phyloP scores from a whole-genome alignment of 352 stramenopile species.

The Phytophthora sansomeana region DNA sequence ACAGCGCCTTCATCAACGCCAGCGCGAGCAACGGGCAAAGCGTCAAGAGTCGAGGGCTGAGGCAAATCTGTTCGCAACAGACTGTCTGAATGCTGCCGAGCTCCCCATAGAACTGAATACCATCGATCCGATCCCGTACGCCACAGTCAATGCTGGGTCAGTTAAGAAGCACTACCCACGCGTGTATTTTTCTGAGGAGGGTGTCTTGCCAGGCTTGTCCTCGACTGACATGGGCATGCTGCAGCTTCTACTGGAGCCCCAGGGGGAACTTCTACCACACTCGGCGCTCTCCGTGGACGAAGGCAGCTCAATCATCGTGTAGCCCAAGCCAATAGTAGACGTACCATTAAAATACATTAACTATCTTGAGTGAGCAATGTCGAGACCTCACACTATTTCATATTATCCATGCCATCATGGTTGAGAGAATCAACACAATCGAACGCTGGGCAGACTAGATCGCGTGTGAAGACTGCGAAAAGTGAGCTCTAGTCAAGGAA shows the following conservation, averaged over 20 bases:
- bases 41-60: background rate
- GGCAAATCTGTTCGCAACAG: background rate
- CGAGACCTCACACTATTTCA: too few relatives aligned
- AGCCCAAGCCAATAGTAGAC: background rate
- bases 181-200: background rate
- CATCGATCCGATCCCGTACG: conserved; percentile 8
- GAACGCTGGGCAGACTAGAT: too few relatives aligned
- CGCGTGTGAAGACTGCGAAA: too few relatives aligned
- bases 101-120: background rate
- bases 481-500: too few relatives aligned
- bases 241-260: background rate
- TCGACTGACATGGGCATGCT: background rate
- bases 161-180: background rate
- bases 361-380: too few relatives aligned
- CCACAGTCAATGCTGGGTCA: background rate
- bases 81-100: background rate
- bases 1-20: conserved; percentile 50
- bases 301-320: background rate
- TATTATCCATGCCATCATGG: too few relatives aligned
- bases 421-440: too few relatives aligned
- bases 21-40: conserved; percentile 23
- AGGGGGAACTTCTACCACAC: background rate
- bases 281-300: conserved; percentile 5
- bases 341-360: too few relatives aligned
- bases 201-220: background rate